Evolutionary conservation across 2,329 filamentous ascomycete species (phyloP), one percentile per base, ranked within the genome.

Genomic region (Didymella segeticola): DNA sequence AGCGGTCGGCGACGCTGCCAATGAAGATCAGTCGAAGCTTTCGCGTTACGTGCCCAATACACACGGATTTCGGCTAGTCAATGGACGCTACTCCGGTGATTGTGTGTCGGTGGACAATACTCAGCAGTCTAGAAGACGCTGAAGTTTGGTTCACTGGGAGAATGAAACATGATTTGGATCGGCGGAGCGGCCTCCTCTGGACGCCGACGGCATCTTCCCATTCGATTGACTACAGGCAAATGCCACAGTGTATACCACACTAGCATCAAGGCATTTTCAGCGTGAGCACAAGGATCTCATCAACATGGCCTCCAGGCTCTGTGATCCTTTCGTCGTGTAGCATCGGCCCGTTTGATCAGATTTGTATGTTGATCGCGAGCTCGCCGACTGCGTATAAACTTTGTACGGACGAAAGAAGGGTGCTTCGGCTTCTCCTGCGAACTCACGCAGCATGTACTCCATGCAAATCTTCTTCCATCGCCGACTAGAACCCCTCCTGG

Each of bases 41-140:
- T 23, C 30, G 34, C 39, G 39, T 25, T 48, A 48, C 33, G 43
- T 27, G 30, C n/a, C 34, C 20, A 37, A 37, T 37, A 22, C 14
- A 37, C 10, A 22, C 7, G 43, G 33, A 26, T 25, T 41, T 49
- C 20, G 36, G 45, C 45, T 39, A 46, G 29, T 37, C 42, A 8
- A 34, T 49, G 51, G 51, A 48, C 12, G n/a, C 9, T 5, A 41
- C 39, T 45, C 51, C 51, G 45, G 45, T 49, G 39, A 49, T 46
- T 49, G 17, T 54, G 34, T 49, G 29, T 49, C 17, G 43, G 39
- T 42, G 30, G 22, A 14, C 19, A 12, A 14, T n/a, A n/a, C n/a
- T 46, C 10, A 19, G 45, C 36, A 30, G 33, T 29, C 17, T 43
- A n/a, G 38, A 34, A n/a, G 27, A 19, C n/a, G 7, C 36, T 41